phyloP scores from a whole-genome alignment of 1,139 yeast genomes.

The Yamadazyma buinensis region DNA sequence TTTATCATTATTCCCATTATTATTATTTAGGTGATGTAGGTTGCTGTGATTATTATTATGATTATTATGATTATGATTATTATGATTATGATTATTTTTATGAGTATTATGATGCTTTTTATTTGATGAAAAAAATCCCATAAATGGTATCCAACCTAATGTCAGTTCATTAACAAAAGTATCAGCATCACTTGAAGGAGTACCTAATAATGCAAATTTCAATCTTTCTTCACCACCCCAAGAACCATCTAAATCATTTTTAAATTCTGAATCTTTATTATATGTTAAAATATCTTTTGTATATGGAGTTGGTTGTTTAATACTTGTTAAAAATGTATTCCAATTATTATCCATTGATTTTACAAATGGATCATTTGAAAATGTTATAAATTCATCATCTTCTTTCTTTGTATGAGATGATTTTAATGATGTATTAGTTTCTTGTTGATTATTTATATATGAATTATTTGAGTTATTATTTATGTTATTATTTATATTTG shows the following conservation, averaged over 20 bases:
- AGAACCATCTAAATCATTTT: slow-evolving; percentile 30
- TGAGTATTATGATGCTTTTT: neutral
- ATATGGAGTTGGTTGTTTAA: slow-evolving; percentile 35
- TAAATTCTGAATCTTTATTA: slow-evolving; percentile 21
- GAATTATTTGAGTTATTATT: slow-evolving; percentile 28
- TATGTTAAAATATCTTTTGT: slow-evolving; percentile 24
- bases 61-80: neutral
- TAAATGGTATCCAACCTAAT: slow-evolving; percentile 3
- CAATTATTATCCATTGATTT: slow-evolving; percentile 36
- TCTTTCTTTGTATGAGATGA: slow-evolving; percentile 12
- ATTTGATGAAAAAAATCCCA: neutral
- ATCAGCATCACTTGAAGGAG: slow-evolving; percentile 27
- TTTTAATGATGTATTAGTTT: neutral
- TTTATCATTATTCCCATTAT: neutral
- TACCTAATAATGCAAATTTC: slow-evolving; percentile 49
- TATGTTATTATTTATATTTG: slow-evolving; percentile 23
- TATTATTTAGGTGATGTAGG: no score
- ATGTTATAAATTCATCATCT: slow-evolving; percentile 32
- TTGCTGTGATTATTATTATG: slow-evolving; percentile 4
- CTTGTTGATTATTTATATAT: neutral
- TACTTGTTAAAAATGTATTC: slow-evolving; percentile 34
- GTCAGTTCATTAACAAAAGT: slow-evolving; percentile 19
- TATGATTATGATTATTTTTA: slow-evolving; percentile 3
- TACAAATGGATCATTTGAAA: slow-evolving; percentile 39
- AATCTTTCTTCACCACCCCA: slow-evolving; percentile 76